Conservation (phyloP, 192 early-diverging fungal genomes). For the Coemansia erecta region DNA sequence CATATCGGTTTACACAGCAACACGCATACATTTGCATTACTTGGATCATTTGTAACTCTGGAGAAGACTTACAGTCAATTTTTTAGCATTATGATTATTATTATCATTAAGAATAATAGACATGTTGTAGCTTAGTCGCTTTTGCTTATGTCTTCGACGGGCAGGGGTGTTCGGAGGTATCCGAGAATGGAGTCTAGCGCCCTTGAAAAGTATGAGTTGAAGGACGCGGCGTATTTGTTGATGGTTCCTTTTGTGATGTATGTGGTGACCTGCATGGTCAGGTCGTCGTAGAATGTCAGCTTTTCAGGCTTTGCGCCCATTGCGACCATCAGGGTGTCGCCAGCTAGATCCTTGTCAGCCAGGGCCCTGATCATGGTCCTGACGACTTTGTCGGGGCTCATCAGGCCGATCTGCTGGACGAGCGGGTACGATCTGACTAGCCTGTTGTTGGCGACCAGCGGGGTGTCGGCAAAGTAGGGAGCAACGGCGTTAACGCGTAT, state of each 20-base stretch:
- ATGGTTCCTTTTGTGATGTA: conserved; percentile 35
- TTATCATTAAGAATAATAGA: no score
- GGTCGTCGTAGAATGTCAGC: conserved; percentile 30
- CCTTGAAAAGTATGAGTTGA: conserved; percentile 14
- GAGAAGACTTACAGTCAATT: no score
- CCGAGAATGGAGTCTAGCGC: conserved; percentile 18
- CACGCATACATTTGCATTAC: no score
- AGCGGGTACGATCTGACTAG: conserved; percentile 31
- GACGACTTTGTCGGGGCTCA: conserved; percentile 53
- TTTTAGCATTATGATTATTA: no score
- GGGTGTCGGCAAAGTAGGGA: conserved; percentile 59
- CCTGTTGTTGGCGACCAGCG: conserved; percentile 48
- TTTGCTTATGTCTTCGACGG: not conserved
- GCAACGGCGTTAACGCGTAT: conserved; percentile 67
- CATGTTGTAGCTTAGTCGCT: no score
- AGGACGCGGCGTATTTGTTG: conserved; percentile 18
- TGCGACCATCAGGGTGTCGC: conserved; percentile 53
- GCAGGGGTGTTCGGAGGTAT: conserved; percentile 13
- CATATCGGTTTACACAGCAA: no score
- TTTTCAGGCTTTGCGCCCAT: conserved; percentile 31
- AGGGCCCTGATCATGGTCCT: conserved; percentile 60
- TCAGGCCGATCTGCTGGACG: conserved; percentile 29
- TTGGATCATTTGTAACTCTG: no score
- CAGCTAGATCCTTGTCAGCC: conserved; percentile 53
- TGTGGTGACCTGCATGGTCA: conserved; percentile 24